These are phyloP conservation scores for Ettlia oleoabundans DNA, from an alignment of 139 green algal genomes.

Conservation along the genomic window DNA sequence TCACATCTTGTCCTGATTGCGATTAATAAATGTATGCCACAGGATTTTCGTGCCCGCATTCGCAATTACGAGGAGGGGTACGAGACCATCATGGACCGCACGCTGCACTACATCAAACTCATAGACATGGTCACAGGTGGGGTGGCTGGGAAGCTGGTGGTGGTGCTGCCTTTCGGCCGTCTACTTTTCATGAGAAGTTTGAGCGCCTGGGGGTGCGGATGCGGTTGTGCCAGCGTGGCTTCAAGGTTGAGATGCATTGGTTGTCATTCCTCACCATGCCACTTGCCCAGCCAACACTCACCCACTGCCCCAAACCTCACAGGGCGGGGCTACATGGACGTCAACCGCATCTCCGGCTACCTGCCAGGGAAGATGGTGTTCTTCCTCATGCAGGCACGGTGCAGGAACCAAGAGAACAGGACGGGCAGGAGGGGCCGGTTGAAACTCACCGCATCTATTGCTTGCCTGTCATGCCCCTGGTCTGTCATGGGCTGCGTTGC, in stretches of 20 bases:
- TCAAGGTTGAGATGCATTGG: neutral
- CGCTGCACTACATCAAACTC: constrained; percentile 97
- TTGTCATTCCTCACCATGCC: no score
- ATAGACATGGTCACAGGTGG: constrained; percentile 88
- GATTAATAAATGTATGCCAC: no score
- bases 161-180: no score
- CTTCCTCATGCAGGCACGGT: constrained; percentile 91
- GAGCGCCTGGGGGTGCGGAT: neutral
- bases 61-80: constrained; percentile 92
- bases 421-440: neutral
- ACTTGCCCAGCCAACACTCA: no score
- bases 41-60: constrained; percentile 89
- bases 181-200: no score
- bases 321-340: constrained; percentile 86
- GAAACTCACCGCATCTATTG: neutral
- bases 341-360: constrained; percentile 98
- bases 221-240: neutral
- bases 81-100: constrained; percentile 88
- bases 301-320: constrained; percentile 5
- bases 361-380: constrained; percentile 95
- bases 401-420: neutral
- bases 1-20: no score
- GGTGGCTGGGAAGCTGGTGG: neutral
- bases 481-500: neutral
- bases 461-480: no score